These are phyloP conservation scores for Diaporthe batatas DNA, from an alignment of 2,329 filamentous ascomycete genomes.

Conservation along the genomic window DNA sequence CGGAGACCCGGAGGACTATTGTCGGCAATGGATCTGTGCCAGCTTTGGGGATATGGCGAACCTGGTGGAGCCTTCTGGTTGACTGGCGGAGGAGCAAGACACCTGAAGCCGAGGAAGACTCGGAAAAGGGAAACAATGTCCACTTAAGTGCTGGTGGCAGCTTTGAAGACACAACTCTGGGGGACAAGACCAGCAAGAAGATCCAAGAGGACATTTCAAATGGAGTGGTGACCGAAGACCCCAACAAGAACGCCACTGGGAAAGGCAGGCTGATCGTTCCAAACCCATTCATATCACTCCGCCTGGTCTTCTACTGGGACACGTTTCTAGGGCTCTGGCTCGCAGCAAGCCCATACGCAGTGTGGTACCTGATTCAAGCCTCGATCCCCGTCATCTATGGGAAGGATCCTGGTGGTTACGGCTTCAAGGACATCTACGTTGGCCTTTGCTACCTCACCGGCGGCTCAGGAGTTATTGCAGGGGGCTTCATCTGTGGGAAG, in stretches of 20 bases:
- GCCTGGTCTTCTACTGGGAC: constrained; percentile 65
- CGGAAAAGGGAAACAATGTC: neutral
- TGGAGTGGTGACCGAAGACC: neutral
- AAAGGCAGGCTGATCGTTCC: constrained; percentile 60
- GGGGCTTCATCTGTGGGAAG: constrained; percentile 64
- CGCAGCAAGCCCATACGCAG: constrained; percentile 56
- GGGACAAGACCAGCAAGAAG: neutral
- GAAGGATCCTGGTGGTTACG: constrained; percentile 61
- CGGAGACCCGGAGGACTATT: constrained; percentile 66
- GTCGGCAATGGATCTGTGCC: constrained; percentile 70
- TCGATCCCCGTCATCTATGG: constrained; percentile 62
- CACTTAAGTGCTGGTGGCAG: neutral
- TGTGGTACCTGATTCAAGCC: constrained; percentile 67
- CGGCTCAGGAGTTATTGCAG: constrained; percentile 58
- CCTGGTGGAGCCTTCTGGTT: constrained; percentile 55
- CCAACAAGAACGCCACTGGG: constrained; percentile 42
- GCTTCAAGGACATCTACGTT: constrained; percentile 60
- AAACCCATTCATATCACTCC: constrained; percentile 65
- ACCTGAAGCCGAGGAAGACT: neutral
- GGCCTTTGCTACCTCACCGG: constrained; percentile 64
- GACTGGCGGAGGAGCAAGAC: neutral
- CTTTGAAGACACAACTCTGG: neutral
- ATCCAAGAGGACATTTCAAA: neutral
- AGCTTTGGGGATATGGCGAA: constrained; percentile 63
- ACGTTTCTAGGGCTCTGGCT: constrained; percentile 62